A percentile compares a stretch with the other conserved stretches of the same genome.
Evolutionary conservation across 208 protist genomes (phyloP).

Genomic region (Porcisia deanei): DNA sequence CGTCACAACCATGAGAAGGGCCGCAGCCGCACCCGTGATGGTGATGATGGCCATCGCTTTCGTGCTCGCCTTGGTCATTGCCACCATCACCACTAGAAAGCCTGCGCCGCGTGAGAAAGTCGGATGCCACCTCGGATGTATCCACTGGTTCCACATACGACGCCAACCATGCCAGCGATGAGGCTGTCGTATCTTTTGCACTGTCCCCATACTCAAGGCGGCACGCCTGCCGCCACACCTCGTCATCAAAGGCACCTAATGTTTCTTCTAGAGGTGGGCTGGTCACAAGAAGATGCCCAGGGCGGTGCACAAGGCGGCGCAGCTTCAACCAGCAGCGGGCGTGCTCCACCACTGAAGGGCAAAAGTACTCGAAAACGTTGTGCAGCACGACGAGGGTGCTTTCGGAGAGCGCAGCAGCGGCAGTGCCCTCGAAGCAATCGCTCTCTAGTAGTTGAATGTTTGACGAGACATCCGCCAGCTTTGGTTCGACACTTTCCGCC

Average conservation of each 20-base stretch:
- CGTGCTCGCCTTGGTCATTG: neutral
- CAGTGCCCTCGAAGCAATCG: slow-evolving; percentile 65
- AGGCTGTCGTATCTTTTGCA: neutral
- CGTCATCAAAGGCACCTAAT: slow-evolving; percentile 8
- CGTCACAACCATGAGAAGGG: slow-evolving; percentile 1
- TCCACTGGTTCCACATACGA: slow-evolving; percentile 35
- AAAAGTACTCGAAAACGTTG: slow-evolving; percentile 92
- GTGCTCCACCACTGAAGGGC: slow-evolving; percentile 42
- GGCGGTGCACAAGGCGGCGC: slow-evolving; percentile 37
- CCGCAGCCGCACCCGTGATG: neutral
- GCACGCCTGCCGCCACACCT: slow-evolving; percentile 25
- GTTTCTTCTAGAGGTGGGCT: slow-evolving; percentile 67
- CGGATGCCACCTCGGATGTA: slow-evolving; percentile 11
- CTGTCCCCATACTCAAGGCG: neutral
- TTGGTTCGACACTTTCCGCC: neutral
- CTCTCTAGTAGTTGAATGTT: slow-evolving; percentile 44
- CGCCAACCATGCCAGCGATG: slow-evolving; percentile 29
- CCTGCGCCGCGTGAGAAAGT: slow-evolving; percentile 31
- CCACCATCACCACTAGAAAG: neutral
- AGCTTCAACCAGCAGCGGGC: slow-evolving; percentile 67
- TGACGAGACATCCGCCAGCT: slow-evolving; percentile 14
- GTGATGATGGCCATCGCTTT: slow-evolving; percentile 3
- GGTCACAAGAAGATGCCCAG: slow-evolving; percentile 66
- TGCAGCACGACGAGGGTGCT: slow-evolving; percentile 81
- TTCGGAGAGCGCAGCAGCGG: slow-evolving; percentile 30